Evolutionary conservation across 2,329 filamentous ascomycete species (phyloP).

Genomic region (Tolypocladium endophyticum): DNA sequence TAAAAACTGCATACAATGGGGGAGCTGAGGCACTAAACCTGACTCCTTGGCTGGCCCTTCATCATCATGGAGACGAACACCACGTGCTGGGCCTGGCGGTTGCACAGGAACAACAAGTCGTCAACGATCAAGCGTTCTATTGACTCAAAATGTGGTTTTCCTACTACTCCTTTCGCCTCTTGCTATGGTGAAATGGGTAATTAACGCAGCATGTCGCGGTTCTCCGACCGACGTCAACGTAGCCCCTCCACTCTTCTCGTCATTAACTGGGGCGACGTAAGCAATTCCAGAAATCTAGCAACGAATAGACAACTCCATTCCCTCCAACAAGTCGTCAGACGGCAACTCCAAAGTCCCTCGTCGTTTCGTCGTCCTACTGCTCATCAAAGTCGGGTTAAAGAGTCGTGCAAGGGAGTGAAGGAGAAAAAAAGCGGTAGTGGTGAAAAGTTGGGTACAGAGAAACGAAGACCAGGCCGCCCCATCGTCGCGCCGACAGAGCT

Average conservation of each 20-base stretch:
- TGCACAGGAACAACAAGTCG: neutral
- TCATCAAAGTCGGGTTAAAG: conserved; percentile 6
- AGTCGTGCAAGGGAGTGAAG: conserved; percentile 3
- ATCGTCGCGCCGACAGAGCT: conserved; percentile 6
- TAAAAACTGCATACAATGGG: neutral
- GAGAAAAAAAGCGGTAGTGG: conserved; percentile 16
- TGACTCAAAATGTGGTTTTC: conserved; percentile 7
- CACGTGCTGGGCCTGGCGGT: neutral
- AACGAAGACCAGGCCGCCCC: conserved; percentile 12
- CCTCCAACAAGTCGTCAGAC: conserved; percentile 3
- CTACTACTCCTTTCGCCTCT: conserved; percentile 24
- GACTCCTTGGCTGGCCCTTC: neutral
- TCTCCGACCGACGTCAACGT: conserved; percentile 9
- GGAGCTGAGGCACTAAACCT: neutral
- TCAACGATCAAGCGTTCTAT: neutral
- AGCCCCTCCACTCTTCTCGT: conserved; percentile 1
- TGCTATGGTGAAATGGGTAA: conserved; percentile 19
- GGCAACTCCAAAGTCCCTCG: conserved; percentile 7
- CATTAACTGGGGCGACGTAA: neutral
- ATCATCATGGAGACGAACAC: neutral
- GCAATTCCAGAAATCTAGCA: neutral
- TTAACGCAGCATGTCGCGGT: conserved; percentile 14
- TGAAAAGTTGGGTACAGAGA: conserved; percentile 20
- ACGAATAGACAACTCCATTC: neutral
- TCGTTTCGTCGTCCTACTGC: conserved; percentile 10